Evolutionary conservation across 805 yeast species (phyloP).

Genomic region (Komagataella mondaviorum): DNA sequence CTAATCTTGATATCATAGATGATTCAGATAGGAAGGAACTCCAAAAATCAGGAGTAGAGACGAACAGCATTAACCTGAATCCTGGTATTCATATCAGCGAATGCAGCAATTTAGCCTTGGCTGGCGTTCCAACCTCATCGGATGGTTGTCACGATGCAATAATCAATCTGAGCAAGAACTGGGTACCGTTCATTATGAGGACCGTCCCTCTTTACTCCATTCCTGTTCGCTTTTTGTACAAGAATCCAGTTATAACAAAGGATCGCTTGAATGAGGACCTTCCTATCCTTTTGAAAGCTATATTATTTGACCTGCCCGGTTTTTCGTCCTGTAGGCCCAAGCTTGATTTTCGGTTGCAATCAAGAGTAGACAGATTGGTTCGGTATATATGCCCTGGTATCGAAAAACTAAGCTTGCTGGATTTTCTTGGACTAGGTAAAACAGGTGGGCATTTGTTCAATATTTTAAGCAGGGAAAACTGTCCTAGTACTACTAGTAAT

Average conservation of each 20-base stretch:
- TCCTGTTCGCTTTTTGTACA: conserved; percentile 35
- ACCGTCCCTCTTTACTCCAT: conserved; percentile 50
- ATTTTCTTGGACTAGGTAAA: not conserved
- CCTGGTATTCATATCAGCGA: not conserved
- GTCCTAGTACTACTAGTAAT: not conserved
- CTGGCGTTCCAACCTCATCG: not conserved
- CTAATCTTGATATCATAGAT: not conserved
- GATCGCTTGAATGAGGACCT: conserved; percentile 10
- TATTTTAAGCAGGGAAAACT: not conserved
- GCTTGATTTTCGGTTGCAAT: not conserved
- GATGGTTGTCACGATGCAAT: not conserved
- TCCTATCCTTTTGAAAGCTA: conserved; percentile 17
- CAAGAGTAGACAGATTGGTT: not conserved
- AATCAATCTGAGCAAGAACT: conserved; percentile 31
- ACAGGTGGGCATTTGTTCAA: not conserved
- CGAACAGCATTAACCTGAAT: not conserved
- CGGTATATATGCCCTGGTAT: not conserved
- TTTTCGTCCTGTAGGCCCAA: not conserved
- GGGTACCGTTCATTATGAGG: conserved; percentile 54
- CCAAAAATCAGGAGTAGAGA: not conserved
- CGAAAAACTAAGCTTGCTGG: not conserved
- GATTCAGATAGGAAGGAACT: not conserved
- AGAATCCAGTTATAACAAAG: conserved; percentile 17
- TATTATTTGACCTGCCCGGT: conserved; percentile 10
- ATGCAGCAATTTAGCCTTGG: not conserved